phyloP scores from a whole-genome alignment of 2,329 filamentous ascomycete genomes.

The Helotiales sp. region DNA sequence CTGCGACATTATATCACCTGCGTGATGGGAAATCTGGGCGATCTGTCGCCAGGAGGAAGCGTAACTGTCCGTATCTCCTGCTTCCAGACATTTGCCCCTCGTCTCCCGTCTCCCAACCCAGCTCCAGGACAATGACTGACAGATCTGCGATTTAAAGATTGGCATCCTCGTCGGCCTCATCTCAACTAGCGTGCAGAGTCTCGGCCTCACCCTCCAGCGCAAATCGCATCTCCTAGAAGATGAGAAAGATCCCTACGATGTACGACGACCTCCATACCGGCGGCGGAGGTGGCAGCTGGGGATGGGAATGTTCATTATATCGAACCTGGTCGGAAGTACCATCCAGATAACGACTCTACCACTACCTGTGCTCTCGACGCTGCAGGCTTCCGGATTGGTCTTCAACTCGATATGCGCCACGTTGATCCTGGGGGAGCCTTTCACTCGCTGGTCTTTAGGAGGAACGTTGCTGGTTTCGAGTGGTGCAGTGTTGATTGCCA shows the following conservation, averaged over 20 bases:
- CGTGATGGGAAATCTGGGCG: constrained; percentile 73
- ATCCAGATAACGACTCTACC: constrained; percentile 98
- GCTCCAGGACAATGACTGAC: constrained; percentile 18
- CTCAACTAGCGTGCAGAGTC: constrained; percentile 92
- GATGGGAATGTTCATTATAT: constrained; percentile 95
- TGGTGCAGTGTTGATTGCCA: constrained; percentile 89
- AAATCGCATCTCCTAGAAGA: constrained; percentile 99
- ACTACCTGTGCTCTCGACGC: constrained; percentile 88
- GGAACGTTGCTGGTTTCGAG: constrained; percentile 87
- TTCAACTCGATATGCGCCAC: constrained; percentile 99
- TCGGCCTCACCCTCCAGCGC: constrained; percentile 93
- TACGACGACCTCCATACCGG: constrained; percentile 84
- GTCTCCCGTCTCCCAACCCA: constrained; percentile 6
- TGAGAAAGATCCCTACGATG: constrained; percentile 78
- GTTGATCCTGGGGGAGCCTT: constrained; percentile 88
- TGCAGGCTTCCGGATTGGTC: constrained; percentile 94
- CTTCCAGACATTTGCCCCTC: constrained; percentile 1
- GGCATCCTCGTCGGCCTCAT: constrained; percentile 92
- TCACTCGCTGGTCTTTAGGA: constrained; percentile 89
- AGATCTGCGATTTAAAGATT: constrained; percentile 59
- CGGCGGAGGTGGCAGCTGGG: constrained; percentile 94
- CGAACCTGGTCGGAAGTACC: constrained; percentile 92
- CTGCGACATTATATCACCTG: constrained; percentile 34
- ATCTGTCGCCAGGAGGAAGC: constrained; percentile 77
- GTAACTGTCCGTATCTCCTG: constrained; percentile 65